Conservation (phyloP, 495 filamentous ascomycete species). For the Lasiosphaeria ovina region DNA sequence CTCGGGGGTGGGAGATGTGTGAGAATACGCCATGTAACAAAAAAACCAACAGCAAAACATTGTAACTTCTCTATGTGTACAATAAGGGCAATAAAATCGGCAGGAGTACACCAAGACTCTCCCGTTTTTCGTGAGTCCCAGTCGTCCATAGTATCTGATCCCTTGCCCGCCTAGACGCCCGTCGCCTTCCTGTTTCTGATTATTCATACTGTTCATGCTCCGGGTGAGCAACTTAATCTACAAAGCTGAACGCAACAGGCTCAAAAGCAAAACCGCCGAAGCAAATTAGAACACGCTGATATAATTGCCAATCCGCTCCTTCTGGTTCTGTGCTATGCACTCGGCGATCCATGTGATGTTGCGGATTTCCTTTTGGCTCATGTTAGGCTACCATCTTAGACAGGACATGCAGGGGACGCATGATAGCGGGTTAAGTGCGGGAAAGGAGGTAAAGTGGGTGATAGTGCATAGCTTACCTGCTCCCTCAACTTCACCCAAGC, state of each 20-base stretch:
- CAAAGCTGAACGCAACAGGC: constrained; percentile 22
- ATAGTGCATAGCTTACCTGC: constrained; percentile 62
- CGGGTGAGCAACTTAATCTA: constrained; percentile 27
- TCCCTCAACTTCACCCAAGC: constrained; percentile 97
- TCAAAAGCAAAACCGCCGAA: constrained; percentile 5
- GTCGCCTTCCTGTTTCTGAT: constrained; percentile 11
- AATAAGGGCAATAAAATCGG: constrained; percentile 28
- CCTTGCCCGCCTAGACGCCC: constrained; percentile 26
- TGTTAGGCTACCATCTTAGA: background rate
- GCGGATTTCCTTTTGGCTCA: constrained; percentile 77
- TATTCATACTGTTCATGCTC: constrained; percentile 20
- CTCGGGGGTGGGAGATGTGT: background rate
- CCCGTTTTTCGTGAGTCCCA: background rate
- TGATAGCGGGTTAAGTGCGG: background rate
- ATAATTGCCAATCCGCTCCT: constrained; percentile 97
- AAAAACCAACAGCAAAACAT: constrained; percentile 13
- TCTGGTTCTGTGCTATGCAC: constrained; percentile 99
- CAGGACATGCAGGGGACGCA: background rate
- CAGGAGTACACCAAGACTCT: constrained; percentile 13
- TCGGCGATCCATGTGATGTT: constrained; percentile 99
- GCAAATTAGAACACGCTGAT: constrained; percentile 81
- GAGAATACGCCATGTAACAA: constrained; percentile 13
- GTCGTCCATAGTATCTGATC: background rate
- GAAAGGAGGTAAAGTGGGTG: constrained; percentile 3
- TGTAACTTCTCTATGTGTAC: constrained; percentile 40